phyloP scores from a whole-genome alignment of 371 early-diverging fungal genomes.

The Funneliformis caledonium region DNA sequence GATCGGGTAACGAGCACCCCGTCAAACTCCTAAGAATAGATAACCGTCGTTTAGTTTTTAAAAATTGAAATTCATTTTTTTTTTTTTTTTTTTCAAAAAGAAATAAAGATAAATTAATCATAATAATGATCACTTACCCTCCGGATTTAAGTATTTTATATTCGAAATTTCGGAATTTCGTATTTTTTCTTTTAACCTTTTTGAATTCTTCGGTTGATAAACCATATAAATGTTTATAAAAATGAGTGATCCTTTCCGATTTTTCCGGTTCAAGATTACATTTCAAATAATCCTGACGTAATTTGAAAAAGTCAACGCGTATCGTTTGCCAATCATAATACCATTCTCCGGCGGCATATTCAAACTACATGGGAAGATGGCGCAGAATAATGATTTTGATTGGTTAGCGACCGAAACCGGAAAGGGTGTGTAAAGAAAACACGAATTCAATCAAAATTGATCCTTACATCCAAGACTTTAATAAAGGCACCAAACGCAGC shows the following conservation, averaged over 20 bases:
- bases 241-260: not conserved
- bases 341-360: slow-evolving; percentile 34
- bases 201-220: not conserved
- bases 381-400: not conserved
- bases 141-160: not conserved
- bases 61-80: not conserved
- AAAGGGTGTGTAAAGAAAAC: not conserved
- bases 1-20: not conserved
- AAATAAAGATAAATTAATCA: not conserved
- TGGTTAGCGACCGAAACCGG: not conserved
- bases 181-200: not conserved
- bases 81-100: too few relatives aligned
- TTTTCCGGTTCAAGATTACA: not conserved
- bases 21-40: not conserved
- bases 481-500: not conserved
- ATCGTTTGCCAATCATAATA: slow-evolving; percentile 1
- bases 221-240: not conserved
- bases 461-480: not conserved
- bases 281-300: not conserved
- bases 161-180: not conserved
- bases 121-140: not conserved
- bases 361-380: not conserved
- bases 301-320: not conserved
- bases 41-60: not conserved
- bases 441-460: not conserved